A percentile compares a stretch with the other conserved stretches of the same genome.
phyloP scores from a whole-genome alignment of 805 yeast species.

The Teunomyces cretensis region DNA sequence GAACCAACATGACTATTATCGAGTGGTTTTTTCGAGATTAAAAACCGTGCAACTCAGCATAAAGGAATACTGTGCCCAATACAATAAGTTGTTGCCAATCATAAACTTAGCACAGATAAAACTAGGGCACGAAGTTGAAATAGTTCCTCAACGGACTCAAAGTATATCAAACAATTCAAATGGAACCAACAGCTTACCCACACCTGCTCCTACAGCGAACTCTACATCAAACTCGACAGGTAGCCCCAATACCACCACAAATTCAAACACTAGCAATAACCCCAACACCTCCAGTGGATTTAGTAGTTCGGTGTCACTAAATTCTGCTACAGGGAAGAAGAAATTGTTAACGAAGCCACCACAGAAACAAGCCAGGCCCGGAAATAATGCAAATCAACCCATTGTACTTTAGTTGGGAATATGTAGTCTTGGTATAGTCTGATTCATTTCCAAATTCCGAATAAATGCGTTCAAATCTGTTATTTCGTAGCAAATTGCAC shows the following conservation, averaged over 20 bases:
- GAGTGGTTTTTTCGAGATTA: conserved; percentile 34
- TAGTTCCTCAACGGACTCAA: conserved; percentile 23
- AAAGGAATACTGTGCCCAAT: conserved; percentile 42
- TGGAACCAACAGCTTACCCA: conserved; percentile 1
- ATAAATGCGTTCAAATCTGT: not conserved
- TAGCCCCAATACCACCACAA: not conserved
- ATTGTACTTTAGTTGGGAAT: conserved; percentile 1
- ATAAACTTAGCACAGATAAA: conserved; percentile 51
- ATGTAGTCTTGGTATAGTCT: not conserved
- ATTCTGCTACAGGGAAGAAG: not conserved
- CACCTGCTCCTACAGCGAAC: conserved; percentile 4
- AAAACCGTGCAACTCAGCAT: conserved; percentile 39
- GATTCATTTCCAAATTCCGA: not conserved
- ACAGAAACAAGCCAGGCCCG: not conserved
- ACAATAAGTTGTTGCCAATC: conserved; percentile 48
- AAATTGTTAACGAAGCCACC: conserved; percentile 1
- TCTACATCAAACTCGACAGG: not conserved
- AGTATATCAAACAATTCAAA: not conserved
- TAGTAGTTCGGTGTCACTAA: not conserved
- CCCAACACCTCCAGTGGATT: not conserved
- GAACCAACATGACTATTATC: conserved; percentile 39
- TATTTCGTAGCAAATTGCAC: not conserved
- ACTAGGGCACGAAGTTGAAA: conserved; percentile 51
- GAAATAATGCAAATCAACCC: conserved; percentile 3
- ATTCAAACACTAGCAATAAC: not conserved